Base-by-base conservation (phyloP, 1,284 basidiomycete genomes). In the Trichosporon ovoides region DNA sequence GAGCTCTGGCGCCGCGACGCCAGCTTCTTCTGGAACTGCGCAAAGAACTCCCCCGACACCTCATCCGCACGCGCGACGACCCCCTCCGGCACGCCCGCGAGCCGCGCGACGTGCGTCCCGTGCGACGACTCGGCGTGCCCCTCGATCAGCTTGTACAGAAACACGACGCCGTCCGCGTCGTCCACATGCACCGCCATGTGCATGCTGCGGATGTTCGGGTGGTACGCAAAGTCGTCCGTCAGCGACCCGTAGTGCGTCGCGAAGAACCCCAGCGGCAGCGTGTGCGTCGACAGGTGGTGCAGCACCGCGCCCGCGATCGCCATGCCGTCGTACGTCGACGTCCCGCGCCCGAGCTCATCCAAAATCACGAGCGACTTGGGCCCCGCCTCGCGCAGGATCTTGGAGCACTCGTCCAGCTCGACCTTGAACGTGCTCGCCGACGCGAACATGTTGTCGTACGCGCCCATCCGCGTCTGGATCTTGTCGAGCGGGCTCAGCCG, bases 401-500 rank as follows among this genome's bases (percentile, higher is more conserved):
- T 94, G 73, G 88, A 91, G 67, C 90, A 92, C 69, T 97, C 94
- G 73, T 96, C 93, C 55, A 97, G 81, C 72, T 97, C 94, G 18
- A 97, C 93, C 74, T 95, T 93, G 83, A 96, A 97, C 0, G 92
- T 95, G 77, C 91, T 93, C 0, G 92, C 85, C 66, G 89, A 89
- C 2, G 91, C 88, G 74, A 96, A 96, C 88, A 97, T 95, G 70
- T 93, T 93, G 71, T 97, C 93, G 73, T 95, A 94, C 2, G 96
- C 96, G 18, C 96, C 96, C 95, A 98, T 98, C 28, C 96, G 86
- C 7, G 95, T 98, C 60, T 96, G 84, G 67, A 99, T 97, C 22
- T 88, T 82, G 74, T 99, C 95, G 2, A 97, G 86, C 0, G 96
- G 92, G 63, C 87, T 87, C 51, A 99, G 75, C 35, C 88, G 82